A percentile compares a stretch with the other conserved stretches of the same genome.
These are phyloP conservation scores for Fusarium concolor DNA, from an alignment of 2,329 filamentous ascomycete genomes.

Conservation along the genomic window DNA sequence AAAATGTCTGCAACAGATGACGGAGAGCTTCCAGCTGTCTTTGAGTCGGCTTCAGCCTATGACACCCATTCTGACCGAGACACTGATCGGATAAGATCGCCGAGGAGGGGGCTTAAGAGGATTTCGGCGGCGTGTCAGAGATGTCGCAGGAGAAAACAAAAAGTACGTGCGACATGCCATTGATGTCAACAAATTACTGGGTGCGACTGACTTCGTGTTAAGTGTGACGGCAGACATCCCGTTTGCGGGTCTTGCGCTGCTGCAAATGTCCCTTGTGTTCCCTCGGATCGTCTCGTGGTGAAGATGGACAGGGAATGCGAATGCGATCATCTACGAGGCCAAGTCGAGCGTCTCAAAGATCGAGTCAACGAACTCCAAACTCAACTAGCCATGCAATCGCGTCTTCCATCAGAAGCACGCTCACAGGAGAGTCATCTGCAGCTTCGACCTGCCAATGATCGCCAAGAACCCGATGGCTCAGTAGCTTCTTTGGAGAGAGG, in stretches of 20 bases:
- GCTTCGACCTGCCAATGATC: background rate
- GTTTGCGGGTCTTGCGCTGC: slow-evolving; percentile 34
- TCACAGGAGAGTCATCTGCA: slow-evolving; percentile 6
- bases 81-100: slow-evolving; percentile 12
- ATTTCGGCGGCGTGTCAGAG: slow-evolving; percentile 39
- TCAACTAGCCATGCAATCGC: slow-evolving; percentile 12
- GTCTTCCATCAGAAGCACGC: background rate
- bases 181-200: too few relatives aligned
- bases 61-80: slow-evolving; percentile 25
- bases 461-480: slow-evolving; percentile 12
- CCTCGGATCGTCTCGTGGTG: slow-evolving; percentile 39
- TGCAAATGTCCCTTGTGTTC: slow-evolving; percentile 34
- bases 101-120: slow-evolving; percentile 36
- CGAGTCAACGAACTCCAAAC: slow-evolving; percentile 32
- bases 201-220: background rate
- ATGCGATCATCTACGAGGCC: slow-evolving; percentile 33
- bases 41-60: slow-evolving; percentile 15
- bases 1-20: slow-evolving; percentile 26
- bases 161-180: slow-evolving; percentile 13
- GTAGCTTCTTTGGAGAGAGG: slow-evolving; percentile 27
- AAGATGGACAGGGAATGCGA: slow-evolving; percentile 38
- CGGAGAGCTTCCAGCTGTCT: slow-evolving; percentile 24
- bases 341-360: slow-evolving; percentile 30
- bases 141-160: slow-evolving; percentile 41
- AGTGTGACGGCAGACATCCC: slow-evolving; percentile 42